Evolutionary conservation across 139 green algal genomes (phyloP).

Genomic region (Chlorella sp.): DNA sequence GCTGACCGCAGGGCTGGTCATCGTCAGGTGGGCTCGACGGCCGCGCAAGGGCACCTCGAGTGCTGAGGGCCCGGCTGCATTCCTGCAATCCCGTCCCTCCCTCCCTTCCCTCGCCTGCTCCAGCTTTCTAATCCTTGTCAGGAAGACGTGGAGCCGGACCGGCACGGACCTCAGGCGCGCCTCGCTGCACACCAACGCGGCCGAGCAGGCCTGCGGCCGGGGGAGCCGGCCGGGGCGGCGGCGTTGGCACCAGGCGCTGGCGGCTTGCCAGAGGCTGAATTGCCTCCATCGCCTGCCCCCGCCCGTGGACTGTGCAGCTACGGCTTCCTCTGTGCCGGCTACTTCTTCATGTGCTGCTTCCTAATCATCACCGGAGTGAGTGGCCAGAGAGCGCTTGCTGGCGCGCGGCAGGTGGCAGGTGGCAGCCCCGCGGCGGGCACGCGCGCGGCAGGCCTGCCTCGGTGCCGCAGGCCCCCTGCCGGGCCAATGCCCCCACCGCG

Average conservation of each 20-base stretch:
- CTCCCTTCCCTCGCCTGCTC: background rate
- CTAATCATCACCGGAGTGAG: background rate
- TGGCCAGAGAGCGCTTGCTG: background rate
- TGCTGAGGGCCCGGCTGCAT: background rate
- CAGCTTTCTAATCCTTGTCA: background rate
- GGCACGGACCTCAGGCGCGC: background rate
- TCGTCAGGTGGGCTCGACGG: background rate
- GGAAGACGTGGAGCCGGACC: background rate
- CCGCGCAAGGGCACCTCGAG: no score
- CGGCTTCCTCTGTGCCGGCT: background rate
- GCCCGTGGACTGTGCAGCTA: background rate
- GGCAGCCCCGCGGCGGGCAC: background rate
- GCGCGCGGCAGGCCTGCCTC: background rate
- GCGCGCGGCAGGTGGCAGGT: background rate
- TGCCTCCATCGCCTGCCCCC: background rate
- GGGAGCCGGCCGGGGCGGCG: background rate
- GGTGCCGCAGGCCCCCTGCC: background rate
- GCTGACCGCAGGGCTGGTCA: background rate
- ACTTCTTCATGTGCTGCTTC: conserved; percentile 18
- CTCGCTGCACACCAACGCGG: background rate
- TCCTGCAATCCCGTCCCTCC: background rate
- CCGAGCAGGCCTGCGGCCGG: background rate
- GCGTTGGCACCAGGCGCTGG: background rate
- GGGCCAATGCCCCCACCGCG: background rate
- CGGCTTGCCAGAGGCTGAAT: background rate